phyloP scores from a whole-genome alignment of 2,329 filamentous ascomycete genomes.

The Colletotrichum sp. region DNA sequence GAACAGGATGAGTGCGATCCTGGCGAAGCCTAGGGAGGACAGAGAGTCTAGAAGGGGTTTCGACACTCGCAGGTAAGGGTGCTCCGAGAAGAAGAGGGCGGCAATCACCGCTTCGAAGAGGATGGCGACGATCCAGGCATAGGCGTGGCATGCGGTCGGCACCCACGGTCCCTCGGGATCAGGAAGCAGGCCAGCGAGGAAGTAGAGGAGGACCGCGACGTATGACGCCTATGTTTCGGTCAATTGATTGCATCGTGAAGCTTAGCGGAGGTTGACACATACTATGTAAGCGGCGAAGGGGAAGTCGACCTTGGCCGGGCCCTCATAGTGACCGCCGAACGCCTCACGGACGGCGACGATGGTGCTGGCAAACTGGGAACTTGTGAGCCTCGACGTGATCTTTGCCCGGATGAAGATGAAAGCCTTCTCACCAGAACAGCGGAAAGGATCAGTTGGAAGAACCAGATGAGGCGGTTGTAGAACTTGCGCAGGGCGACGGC shows the following conservation, averaged over 20 bases:
- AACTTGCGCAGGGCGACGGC: constrained; percentile 30
- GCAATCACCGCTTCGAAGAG: constrained; percentile 41
- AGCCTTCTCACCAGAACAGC: constrained; percentile 26
- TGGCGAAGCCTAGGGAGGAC: constrained; percentile 33
- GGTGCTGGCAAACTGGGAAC: constrained; percentile 34
- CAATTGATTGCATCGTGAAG: background rate
- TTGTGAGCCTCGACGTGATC: background rate
- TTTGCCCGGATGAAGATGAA: too few species aligned
- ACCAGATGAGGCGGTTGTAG: constrained; percentile 39
- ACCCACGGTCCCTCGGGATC: constrained; percentile 50
- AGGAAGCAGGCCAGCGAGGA: constrained; percentile 44
- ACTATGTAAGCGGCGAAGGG: constrained; percentile 47
- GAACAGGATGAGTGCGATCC: constrained; percentile 35
- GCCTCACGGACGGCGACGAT: constrained; percentile 35
- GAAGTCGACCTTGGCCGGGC: constrained; percentile 32
- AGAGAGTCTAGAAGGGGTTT: constrained; percentile 32
- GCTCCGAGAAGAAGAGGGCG: constrained; percentile 34
- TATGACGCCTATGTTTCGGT: constrained; percentile 37
- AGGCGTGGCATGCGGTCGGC: constrained; percentile 38
- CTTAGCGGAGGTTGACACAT: background rate
- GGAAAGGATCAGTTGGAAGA: constrained; percentile 36
- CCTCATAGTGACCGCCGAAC: constrained; percentile 29
- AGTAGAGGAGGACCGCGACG: constrained; percentile 45
- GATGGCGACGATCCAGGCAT: constrained; percentile 39
- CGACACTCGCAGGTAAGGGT: constrained; percentile 32